Percentiles rank a stretch among this genome's conserved stretches.
phyloP scores from a whole-genome alignment of 441 rosid species.

The Croton setiger region DNA sequence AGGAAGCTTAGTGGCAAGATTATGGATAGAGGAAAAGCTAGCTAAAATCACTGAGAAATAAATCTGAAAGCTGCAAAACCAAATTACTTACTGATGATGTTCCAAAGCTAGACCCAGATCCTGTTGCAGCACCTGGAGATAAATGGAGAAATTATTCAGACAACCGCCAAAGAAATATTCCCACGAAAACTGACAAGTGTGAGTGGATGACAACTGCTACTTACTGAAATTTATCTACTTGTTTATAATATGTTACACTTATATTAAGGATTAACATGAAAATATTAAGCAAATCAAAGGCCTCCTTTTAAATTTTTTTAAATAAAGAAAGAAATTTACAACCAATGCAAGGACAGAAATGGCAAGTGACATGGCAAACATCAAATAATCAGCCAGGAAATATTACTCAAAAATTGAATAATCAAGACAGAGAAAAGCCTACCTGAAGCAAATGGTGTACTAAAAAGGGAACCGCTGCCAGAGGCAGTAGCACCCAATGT shows the following conservation, averaged over 20 bases:
- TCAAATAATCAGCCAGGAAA: neutral
- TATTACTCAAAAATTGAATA: neutral
- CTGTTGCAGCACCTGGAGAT: conserved; percentile 53
- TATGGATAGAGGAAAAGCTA: neutral
- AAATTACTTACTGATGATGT: conserved; percentile 61
- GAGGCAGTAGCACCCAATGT: conserved; percentile 51
- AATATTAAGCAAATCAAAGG: neutral
- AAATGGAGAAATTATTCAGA: conserved; percentile 18
- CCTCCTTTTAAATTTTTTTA: neutral
- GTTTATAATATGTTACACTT: no score
- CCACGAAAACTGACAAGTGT: neutral
- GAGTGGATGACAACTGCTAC: neutral
- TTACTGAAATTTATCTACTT: no score
- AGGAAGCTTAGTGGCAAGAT: neutral
- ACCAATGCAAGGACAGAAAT: neutral
- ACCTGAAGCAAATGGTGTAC: conserved; percentile 65
- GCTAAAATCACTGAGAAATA: neutral
- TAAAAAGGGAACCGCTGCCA: conserved; percentile 54
- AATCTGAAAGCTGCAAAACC: conserved; percentile 5
- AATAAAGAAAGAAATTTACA: neutral
- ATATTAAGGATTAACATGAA: no score
- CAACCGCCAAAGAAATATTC: neutral
- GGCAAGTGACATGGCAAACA: neutral
- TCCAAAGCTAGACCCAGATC: conserved; percentile 91
- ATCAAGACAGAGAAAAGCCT: neutral